Conservation (phyloP, 257 asterid species). For the Plantago major region DNA sequence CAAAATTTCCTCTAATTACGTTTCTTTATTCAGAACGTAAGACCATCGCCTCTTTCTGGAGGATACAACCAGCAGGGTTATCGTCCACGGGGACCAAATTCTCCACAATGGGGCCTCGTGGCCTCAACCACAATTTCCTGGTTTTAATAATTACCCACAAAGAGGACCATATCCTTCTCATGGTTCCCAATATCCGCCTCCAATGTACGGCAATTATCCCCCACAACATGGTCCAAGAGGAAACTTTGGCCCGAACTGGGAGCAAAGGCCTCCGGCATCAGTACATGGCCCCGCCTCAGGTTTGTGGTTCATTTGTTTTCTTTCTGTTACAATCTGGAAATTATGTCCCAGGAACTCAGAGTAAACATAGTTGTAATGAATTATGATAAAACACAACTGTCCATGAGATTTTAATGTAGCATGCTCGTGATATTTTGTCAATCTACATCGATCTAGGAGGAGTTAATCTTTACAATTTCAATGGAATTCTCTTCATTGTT, state of each 20-base stretch:
- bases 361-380: too few species aligned
- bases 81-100: conserved; percentile 76
- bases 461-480: background rate
- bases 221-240: conserved; percentile 71
- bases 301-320: conserved; percentile 24
- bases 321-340: background rate
- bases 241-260: conserved; percentile 85
- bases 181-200: conserved; percentile 62
- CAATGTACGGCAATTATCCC: conserved; percentile 72
- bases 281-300: conserved; percentile 86
- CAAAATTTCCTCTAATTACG: conserved; percentile 11
- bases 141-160: conserved; percentile 75
- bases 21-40: conserved; percentile 38
- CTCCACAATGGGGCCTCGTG: conserved; percentile 85
- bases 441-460: too few species aligned
- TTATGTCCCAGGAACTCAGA: background rate
- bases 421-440: too few species aligned
- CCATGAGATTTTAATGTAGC: too few species aligned
- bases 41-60: conserved; percentile 73
- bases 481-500: background rate
- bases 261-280: conserved; percentile 75
- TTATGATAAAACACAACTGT: too few species aligned
- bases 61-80: conserved; percentile 70
- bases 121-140: conserved; percentile 58
- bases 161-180: conserved; percentile 75